Percentiles rank a stretch among this genome's conserved stretches.
Evolutionary conservation across 2,329 filamentous ascomycete genomes (phyloP).

Genomic region (Fusarium luffae): DNA sequence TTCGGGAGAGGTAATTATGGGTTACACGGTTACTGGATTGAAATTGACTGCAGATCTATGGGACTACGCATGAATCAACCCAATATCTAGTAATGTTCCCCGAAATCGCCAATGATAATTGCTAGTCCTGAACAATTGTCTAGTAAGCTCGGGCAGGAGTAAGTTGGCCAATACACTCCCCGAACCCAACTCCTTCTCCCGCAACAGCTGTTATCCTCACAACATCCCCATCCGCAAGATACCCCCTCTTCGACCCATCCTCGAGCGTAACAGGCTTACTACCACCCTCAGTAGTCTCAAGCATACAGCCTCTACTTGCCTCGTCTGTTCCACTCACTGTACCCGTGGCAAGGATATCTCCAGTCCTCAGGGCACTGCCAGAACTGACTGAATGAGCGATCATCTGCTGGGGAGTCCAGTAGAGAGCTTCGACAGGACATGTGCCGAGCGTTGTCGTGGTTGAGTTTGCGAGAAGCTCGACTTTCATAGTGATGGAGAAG

Average conservation of each 20-base stretch:
- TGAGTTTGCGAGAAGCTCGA: conserved; percentile 42
- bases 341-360: conserved; percentile 56
- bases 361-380: conserved; percentile 31
- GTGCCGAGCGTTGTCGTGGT: conserved; percentile 3
- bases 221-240: conserved; percentile 55
- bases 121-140: neutral
- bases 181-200: conserved; percentile 57
- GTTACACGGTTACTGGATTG: too few species aligned
- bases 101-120: too few species aligned
- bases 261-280: conserved; percentile 44
- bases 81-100: too few species aligned
- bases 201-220: conserved; percentile 52
- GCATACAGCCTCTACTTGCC: conserved; percentile 53
- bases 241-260: conserved; percentile 50
- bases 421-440: conserved; percentile 11
- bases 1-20: too few species aligned
- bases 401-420: conserved; percentile 28
- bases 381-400: conserved; percentile 31
- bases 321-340: conserved; percentile 53
- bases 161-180: conserved; percentile 49
- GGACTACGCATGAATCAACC: too few species aligned
- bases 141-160: neutral
- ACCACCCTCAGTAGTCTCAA: conserved; percentile 54
- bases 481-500: conserved; percentile 49
- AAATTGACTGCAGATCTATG: too few species aligned